Evolutionary conservation across 225 moss, liverwort and hornwort genomes (phyloP).

Genomic region (Marchantia polymorpha): DNA sequence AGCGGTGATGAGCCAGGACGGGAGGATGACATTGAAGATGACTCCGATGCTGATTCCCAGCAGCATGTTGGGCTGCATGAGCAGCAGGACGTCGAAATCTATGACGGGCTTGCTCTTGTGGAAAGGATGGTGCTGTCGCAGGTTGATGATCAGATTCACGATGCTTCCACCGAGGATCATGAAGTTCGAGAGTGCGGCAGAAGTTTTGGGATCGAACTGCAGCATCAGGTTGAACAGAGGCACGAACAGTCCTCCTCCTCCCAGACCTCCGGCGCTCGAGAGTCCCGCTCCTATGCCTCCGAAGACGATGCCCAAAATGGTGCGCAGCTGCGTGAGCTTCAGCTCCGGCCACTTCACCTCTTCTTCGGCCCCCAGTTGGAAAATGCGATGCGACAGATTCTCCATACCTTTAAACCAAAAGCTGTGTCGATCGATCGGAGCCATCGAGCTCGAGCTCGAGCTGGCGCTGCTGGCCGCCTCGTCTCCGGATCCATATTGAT

Average conservation of each 20-base stretch:
- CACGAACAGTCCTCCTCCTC: conserved; percentile 40
- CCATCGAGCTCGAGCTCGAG: neutral
- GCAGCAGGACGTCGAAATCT: conserved; percentile 33
- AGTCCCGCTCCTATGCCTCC: conserved; percentile 36
- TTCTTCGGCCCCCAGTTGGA: neutral
- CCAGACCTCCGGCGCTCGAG: conserved; percentile 43
- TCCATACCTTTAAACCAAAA: neutral
- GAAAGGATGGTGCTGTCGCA: conserved; percentile 31
- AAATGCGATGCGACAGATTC: conserved; percentile 15
- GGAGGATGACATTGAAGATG: conserved; percentile 37
- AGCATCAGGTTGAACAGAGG: conserved; percentile 44
- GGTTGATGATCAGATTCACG: conserved; percentile 29
- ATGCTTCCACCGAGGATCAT: conserved; percentile 39
- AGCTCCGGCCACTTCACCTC: conserved; percentile 27
- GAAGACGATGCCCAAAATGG: conserved; percentile 17
- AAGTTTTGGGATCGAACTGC: conserved; percentile 40
- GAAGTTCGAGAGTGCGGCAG: conserved; percentile 33
- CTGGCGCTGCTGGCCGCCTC: too few relatives aligned
- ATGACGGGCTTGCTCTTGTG: conserved; percentile 21
- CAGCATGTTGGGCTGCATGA: conserved; percentile 36
- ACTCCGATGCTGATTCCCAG: conserved; percentile 35
- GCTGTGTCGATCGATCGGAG: neutral
- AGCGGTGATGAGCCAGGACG: conserved; percentile 32
- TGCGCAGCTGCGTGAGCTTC: conserved; percentile 25
- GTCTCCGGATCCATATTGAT: neutral